Evolutionary conservation across 257 asterid genomes (phyloP).

Genomic region (Salvia splendens): DNA sequence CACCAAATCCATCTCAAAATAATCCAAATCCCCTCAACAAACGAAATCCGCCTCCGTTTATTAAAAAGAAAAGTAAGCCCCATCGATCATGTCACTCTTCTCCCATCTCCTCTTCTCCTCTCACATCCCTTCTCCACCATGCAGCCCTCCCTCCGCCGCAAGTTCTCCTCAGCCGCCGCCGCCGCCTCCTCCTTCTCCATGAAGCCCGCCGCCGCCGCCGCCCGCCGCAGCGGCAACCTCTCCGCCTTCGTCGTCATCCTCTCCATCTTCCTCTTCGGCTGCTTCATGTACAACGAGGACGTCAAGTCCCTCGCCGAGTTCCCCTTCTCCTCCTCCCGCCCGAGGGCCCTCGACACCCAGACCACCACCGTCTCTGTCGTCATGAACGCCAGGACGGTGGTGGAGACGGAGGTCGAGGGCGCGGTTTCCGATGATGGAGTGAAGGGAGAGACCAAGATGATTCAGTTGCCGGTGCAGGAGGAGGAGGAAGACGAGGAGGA

Average conservation of each 20-base stretch:
- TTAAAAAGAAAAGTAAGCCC: background rate
- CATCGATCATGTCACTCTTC: slow-evolving; percentile 23
- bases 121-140: slow-evolving; percentile 31
- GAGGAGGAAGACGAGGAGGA: slow-evolving; percentile 42
- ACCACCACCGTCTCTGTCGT: slow-evolving; percentile 49
- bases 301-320: slow-evolving; percentile 78
- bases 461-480: slow-evolving; percentile 38
- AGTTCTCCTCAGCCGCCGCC: slow-evolving; percentile 45
- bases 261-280: slow-evolving; percentile 75
- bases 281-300: slow-evolving; percentile 84
- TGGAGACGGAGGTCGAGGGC: slow-evolving; percentile 49
- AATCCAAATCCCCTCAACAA: slow-evolving; percentile 26
- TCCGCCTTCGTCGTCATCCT: slow-evolving; percentile 59
- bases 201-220: slow-evolving; percentile 49
- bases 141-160: slow-evolving; percentile 70
- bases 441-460: slow-evolving; percentile 21
- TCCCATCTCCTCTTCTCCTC: background rate
- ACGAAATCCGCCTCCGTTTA: slow-evolving; percentile 10
- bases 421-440: background rate
- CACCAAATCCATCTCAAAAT: slow-evolving; percentile 64
- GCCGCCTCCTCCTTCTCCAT: slow-evolving; percentile 43
- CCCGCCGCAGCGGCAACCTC: slow-evolving; percentile 60
- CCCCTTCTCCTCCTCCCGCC: slow-evolving; percentile 73
- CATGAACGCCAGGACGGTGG: slow-evolving; percentile 56
- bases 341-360: slow-evolving; percentile 26